These are phyloP conservation scores for Hypoxylon crocopeplum DNA, from an alignment of 495 filamentous ascomycete species.

Conservation along the genomic window DNA sequence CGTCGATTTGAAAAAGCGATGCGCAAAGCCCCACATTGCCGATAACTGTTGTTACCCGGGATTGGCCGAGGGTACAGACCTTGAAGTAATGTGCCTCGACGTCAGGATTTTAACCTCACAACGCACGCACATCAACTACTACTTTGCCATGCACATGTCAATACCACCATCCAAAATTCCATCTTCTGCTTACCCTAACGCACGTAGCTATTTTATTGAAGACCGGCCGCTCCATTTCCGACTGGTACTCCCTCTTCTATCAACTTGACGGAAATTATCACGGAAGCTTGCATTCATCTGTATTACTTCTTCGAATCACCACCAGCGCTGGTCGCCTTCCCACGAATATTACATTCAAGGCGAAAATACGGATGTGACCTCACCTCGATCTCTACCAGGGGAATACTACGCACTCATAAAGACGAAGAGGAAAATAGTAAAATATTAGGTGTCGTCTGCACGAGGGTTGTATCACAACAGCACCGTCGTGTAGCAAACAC, in stretches of 20 bases:
- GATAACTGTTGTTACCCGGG: conserved; percentile 29
- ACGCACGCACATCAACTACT: conserved; percentile 8
- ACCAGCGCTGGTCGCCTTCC: conserved; percentile 10
- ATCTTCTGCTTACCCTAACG: conserved; percentile 2
- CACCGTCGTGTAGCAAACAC: not conserved
- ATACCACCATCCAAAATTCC: conserved; percentile 11
- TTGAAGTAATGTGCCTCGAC: conserved; percentile 20
- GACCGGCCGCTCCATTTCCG: not conserved
- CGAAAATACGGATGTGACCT: not conserved
- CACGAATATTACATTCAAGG: not conserved
- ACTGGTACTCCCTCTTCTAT: conserved; percentile 1
- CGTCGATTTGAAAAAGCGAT: conserved; percentile 28
- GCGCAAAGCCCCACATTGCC: not conserved
- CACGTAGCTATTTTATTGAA: conserved; percentile 3
- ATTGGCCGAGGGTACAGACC: conserved; percentile 39
- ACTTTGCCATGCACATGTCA: conserved; percentile 15
- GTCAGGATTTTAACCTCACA: conserved; percentile 36
- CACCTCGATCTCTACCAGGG: no score
- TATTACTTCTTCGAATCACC: not conserved
- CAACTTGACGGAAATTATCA: conserved; percentile 5
- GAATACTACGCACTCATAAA: no score
- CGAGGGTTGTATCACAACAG: not conserved
- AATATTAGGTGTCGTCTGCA: not conserved
- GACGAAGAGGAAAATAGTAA: no score
- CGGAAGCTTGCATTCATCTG: not conserved